Conservation (phyloP, 306 rosid species). For the Vigna unguiculata region DNA sequence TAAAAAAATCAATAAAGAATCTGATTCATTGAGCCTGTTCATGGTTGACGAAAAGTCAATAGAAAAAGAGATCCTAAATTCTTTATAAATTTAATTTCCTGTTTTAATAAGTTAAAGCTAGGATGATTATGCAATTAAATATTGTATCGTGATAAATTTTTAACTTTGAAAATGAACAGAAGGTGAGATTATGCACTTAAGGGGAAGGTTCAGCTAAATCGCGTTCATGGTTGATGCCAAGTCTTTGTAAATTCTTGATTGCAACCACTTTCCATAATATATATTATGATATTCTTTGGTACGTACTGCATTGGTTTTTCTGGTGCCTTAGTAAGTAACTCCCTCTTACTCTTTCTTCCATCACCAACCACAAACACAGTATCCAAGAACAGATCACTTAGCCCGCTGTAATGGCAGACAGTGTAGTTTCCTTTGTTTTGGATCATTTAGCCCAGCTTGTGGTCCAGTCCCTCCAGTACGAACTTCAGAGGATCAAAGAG, state of each 20-base stretch:
- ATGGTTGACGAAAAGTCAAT: neutral
- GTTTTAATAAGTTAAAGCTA: too few relatives aligned
- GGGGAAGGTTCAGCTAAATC: neutral
- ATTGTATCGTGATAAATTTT: too few relatives aligned
- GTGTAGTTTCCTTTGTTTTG: conserved; percentile 28
- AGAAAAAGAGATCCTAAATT: neutral
- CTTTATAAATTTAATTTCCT: too few relatives aligned
- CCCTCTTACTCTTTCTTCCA: neutral
- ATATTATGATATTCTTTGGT: neutral
- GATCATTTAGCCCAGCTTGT: conserved; percentile 31
- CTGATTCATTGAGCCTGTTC: too few relatives aligned
- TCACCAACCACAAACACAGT: neutral
- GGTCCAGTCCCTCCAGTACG: conserved; percentile 9
- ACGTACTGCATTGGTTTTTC: neutral
- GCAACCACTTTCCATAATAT: neutral
- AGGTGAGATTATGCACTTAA: too few relatives aligned
- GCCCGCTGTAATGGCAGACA: conserved; percentile 23
- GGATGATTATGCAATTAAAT: too few relatives aligned
- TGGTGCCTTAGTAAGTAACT: neutral
- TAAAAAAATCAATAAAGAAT: too few relatives aligned
- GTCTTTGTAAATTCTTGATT: neutral
- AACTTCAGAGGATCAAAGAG: neutral
- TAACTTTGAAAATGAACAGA: too few relatives aligned
- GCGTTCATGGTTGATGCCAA: too few relatives aligned
- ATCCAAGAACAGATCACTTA: neutral